A percentile compares a stretch with the other conserved stretches of the same genome.
phyloP scores from a whole-genome alignment of 306 rosid species.

The Glycyrrhiza uralensis region DNA sequence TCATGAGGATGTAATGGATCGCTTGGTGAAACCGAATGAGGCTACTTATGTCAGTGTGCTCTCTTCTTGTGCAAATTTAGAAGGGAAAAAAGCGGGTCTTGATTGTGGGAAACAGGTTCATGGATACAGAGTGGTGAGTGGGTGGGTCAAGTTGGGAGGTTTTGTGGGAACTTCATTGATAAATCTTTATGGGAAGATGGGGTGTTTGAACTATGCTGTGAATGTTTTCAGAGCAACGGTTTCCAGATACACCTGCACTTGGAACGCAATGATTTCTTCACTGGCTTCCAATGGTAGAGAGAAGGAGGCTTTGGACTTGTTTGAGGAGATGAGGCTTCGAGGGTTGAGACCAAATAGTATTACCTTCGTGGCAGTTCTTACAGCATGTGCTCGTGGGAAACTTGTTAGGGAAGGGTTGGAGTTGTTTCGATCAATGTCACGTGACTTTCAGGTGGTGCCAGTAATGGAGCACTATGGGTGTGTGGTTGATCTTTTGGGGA shows the following conservation, averaged over 20 bases:
- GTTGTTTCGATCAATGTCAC: constrained; percentile 51
- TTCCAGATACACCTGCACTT: constrained; percentile 54
- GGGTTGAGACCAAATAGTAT: constrained; percentile 51
- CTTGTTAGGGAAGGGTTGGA: constrained; percentile 49
- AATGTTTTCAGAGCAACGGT: constrained; percentile 43
- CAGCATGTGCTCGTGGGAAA: constrained; percentile 71
- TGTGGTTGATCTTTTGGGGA: constrained; percentile 71
- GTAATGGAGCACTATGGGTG: constrained; percentile 70
- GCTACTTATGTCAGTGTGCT: constrained; percentile 70
- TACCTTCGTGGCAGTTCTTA: constrained; percentile 65
- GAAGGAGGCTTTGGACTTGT: constrained; percentile 58
- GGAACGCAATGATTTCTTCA: constrained; percentile 84
- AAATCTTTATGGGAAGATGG: constrained; percentile 74
- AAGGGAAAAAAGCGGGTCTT: constrained; percentile 45
- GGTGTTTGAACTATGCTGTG: constrained; percentile 40
- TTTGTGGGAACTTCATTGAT: constrained; percentile 60
- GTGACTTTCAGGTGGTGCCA: constrained; percentile 44
- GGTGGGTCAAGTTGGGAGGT: constrained; percentile 38
- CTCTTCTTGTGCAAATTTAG: constrained; percentile 57
- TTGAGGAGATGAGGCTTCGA: constrained; percentile 48
- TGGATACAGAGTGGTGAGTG: constrained; percentile 43
- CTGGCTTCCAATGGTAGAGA: constrained; percentile 66
- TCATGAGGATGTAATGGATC: constrained; percentile 35
- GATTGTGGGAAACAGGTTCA: constrained; percentile 64
- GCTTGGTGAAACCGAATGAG: constrained; percentile 64